Percentiles rank a stretch among this genome's conserved stretches.
Evolutionary conservation across 1,284 basidiomycete genomes (phyloP).

Genomic region (Nidula niveotomentosa): DNA sequence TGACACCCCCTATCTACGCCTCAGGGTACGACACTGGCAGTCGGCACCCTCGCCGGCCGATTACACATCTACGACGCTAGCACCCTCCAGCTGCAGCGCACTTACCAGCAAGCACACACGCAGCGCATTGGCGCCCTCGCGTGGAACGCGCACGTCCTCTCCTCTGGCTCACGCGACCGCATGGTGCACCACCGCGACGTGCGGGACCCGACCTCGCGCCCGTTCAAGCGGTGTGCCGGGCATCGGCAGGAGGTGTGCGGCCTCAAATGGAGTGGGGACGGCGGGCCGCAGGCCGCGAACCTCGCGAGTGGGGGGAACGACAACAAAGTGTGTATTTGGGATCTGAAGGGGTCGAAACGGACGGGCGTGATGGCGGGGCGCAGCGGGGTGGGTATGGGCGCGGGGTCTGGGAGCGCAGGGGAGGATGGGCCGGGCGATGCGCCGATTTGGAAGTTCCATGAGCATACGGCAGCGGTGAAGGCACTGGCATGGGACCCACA

Average conservation of each 20-base stretch:
- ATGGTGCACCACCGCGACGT: conserved; percentile 93
- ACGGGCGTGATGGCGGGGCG: conserved; percentile 21
- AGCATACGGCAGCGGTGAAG: conserved; percentile 97
- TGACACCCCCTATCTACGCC: background rate
- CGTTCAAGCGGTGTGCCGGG: conserved; percentile 77
- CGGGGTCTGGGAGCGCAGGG: conserved; percentile 18
- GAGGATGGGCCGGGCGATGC: conserved; percentile 43
- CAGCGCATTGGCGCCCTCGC: conserved; percentile 92
- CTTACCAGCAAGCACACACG: conserved; percentile 85
- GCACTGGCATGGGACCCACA: conserved; percentile 99
- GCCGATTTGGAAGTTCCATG: conserved; percentile 93
- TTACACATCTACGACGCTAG: conserved; percentile 96
- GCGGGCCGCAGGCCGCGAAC: conserved; percentile 57
- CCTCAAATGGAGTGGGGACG: conserved; percentile 84
- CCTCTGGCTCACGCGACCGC: conserved; percentile 91
- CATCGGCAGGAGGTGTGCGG: conserved; percentile 98
- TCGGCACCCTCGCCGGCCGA: conserved; percentile 87
- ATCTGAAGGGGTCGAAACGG: conserved; percentile 65
- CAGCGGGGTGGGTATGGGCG: conserved; percentile 5
- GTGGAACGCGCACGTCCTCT: conserved; percentile 90
- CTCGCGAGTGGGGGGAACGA: conserved; percentile 98
- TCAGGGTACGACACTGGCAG: conserved; percentile 85
- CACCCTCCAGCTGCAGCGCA: conserved; percentile 75
- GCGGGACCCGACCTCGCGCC: conserved; percentile 67
- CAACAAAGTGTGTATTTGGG: conserved; percentile 98